Conservation (phyloP, 331 rosid species). For the Arachis monticola region DNA sequence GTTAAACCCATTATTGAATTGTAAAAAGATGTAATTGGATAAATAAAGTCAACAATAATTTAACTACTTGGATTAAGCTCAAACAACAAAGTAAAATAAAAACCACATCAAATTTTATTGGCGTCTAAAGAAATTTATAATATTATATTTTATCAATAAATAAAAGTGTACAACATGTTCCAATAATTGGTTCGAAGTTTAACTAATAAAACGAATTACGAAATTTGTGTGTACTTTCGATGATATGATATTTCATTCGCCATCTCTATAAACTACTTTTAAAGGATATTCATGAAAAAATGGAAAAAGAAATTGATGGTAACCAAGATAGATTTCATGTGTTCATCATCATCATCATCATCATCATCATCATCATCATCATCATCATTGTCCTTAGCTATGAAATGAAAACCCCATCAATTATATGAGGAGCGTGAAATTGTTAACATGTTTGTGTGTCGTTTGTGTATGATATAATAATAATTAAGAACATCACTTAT, state of each 20-base stretch:
- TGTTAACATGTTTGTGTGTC: constrained; percentile 54
- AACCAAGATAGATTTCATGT: background rate
- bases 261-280: background rate
- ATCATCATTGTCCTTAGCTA: constrained; percentile 22
- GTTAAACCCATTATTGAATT: background rate
- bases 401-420: constrained; percentile 4
- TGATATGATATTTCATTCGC: background rate
- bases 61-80: background rate
- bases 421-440: constrained; percentile 48
- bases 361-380: background rate
- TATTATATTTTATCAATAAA: background rate
- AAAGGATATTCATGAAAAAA: background rate
- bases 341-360: constrained; percentile 18
- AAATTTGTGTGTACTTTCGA: background rate
- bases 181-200: background rate
- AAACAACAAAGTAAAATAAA: background rate
- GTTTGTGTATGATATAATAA: constrained; percentile 19
- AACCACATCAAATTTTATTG: background rate
- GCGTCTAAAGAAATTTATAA: background rate
- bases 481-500: background rate
- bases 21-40: too few relatives aligned
- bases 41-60: background rate
- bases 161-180: background rate
- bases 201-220: background rate
- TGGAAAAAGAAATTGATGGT: background rate